phyloP scores from a whole-genome alignment of 164 flowering plant species.

The Litsea cubeba region DNA sequence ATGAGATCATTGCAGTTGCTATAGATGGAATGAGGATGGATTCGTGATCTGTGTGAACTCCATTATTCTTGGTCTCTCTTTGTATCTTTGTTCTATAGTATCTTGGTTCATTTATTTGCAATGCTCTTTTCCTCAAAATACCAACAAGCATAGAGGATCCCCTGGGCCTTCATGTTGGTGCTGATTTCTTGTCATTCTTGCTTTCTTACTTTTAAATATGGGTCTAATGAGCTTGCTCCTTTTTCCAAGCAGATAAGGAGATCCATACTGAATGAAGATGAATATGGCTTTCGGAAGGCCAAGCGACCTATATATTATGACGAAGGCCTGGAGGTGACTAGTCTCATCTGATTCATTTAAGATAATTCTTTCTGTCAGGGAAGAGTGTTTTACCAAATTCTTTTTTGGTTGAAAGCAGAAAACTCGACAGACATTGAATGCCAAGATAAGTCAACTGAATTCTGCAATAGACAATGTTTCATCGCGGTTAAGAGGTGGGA shows the following conservation, averaged over 20 bases:
- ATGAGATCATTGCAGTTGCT: no score
- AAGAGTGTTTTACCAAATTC: background rate
- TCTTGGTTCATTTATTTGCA: no score
- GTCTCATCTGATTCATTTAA: background rate
- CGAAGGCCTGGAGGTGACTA: constrained; percentile 77
- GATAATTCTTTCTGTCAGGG: background rate
- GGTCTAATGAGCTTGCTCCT: background rate
- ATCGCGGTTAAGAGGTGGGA: constrained; percentile 74
- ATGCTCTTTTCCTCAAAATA: no score
- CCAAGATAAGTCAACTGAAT: constrained; percentile 74
- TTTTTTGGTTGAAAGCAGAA: constrained; percentile 41
- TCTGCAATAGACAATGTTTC: constrained; percentile 89
- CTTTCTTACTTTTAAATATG: background rate
- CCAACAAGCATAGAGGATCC: no score
- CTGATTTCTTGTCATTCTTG: no score
- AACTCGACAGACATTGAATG: constrained; percentile 72
- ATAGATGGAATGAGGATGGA: no score
- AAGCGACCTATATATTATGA: constrained; percentile 76
- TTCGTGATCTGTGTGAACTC: no score
- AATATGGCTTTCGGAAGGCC: constrained; percentile 73
- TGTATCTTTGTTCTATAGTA: no score
- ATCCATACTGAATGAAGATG: constrained; percentile 80
- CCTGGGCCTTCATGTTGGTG: background rate
- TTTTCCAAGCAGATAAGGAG: constrained; percentile 59
- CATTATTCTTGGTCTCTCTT: no score